Evolutionary conservation across 768 basidiomycete species (phyloP), one percentile per base, ranked within the genome.

Genomic region (Boletus sp.): DNA sequence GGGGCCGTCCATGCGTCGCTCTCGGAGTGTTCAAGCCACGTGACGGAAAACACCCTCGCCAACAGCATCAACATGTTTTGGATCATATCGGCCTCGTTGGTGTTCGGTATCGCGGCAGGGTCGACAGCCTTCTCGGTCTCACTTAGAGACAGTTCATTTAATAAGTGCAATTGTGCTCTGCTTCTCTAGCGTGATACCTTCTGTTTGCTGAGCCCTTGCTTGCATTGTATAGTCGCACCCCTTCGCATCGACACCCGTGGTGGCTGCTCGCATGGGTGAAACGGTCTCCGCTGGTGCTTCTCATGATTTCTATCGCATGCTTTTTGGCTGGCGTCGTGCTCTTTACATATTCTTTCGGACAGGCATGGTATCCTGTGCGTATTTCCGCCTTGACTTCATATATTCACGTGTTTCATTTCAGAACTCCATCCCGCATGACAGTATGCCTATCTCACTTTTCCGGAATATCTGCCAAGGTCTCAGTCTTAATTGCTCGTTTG

Each of bases 221-320:
- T 44, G 46, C 8, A 42, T 24, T 10, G 14, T 40, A 42, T 35
- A 62, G 80, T 59, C 81, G 80, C 35, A 82, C 80, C 2, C 80
- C 81, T 28, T 67, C 77, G 18, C 77, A 82, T 52, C 76, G 79
- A 35, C 79, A 81, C 15, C 80, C 80, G 6, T 80, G 80, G 80
- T 82, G 80, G 80, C 70, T 82, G 12, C 65, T 80, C 28, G 86
- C 87, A 61, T 92, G 87, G 88, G 90, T 92, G 75, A 91, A 90
- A 67, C 78, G 88, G 15, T 89, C 87, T 1, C 90, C 90, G 9
- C 78, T 92, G 35, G 86, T 91, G 53, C 90, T 92, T 72, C 82
- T 92, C 50, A 88, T 91, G 44, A 77, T 90, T 61, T 89, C 90
- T 29, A 89, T 92, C 28, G 87, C 86, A 11, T 87, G 86, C 68